Evolutionary conservation across 148 eudicot genomes (phyloP).

Genomic region (Limonium bicolor): DNA sequence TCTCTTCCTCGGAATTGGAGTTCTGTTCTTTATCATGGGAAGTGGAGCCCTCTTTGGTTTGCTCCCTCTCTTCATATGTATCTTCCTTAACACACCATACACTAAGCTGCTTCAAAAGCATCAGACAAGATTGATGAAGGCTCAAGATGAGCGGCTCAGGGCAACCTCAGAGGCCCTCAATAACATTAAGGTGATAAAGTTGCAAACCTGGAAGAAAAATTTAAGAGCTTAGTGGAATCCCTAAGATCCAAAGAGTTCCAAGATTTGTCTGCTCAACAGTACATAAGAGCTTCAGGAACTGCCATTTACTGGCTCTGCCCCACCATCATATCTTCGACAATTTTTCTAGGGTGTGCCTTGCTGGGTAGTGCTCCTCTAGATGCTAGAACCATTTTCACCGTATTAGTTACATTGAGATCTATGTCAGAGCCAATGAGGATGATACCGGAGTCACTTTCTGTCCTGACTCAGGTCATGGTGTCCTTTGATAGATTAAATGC

Average conservation of each 20-base stretch:
- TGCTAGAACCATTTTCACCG: constrained; percentile 29
- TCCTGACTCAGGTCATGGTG: constrained; percentile 34
- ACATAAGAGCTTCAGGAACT: constrained; percentile 6
- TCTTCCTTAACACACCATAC: background rate
- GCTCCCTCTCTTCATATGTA: background rate
- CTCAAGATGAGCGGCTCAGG: constrained; percentile 43
- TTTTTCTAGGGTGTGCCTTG: constrained; percentile 30
- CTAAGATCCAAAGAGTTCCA: constrained; percentile 17
- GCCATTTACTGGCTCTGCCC: constrained; percentile 30
- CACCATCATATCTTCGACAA: constrained; percentile 28
- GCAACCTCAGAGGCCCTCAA: constrained; percentile 34
- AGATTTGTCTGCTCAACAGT: no score
- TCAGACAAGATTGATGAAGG: constrained; percentile 30
- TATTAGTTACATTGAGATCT: constrained; percentile 37
- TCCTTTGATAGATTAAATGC: constrained; percentile 37
- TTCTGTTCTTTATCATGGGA: constrained; percentile 13
- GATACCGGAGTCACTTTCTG: constrained; percentile 27
- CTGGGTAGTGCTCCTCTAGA: constrained; percentile 26
- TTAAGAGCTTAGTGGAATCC: constrained; percentile 24
- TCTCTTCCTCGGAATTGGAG: constrained; percentile 34
- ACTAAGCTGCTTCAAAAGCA: constrained; percentile 12
- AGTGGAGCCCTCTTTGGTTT: background rate
- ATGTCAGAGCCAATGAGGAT: constrained; percentile 27
- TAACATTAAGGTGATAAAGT: constrained; percentile 41
- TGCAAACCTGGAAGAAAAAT: constrained; percentile 45